Evolutionary conservation across 768 basidiomycete species (phyloP).

Genomic region (Tulasnella sp.): DNA sequence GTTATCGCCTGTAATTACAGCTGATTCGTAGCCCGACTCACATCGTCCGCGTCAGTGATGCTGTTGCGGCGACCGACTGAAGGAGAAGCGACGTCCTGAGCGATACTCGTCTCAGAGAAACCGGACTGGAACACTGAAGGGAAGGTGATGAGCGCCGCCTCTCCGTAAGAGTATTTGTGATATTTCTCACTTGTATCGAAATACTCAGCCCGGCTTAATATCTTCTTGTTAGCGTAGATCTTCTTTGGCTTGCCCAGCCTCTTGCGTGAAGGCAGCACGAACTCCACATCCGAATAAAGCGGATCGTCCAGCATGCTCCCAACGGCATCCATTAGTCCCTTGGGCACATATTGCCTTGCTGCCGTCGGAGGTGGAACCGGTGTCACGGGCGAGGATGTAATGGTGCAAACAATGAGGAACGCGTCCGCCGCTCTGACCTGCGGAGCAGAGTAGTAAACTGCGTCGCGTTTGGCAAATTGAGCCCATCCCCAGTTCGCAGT

Average conservation of each 20-base stretch:
- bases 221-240: slow-evolving; percentile 65
- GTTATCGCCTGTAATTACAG: not conserved
- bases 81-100: slow-evolving; percentile 29
- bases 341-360: slow-evolving; percentile 57
- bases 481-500: slow-evolving; percentile 88
- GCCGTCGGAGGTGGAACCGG: slow-evolving; percentile 46
- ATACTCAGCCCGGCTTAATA: slow-evolving; percentile 70
- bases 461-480: slow-evolving; percentile 73
- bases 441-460: slow-evolving; percentile 56
- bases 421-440: slow-evolving; percentile 51
- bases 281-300: slow-evolving; percentile 80
- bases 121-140: slow-evolving; percentile 65
- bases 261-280: slow-evolving; percentile 57
- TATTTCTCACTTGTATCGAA: slow-evolving; percentile 60
- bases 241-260: slow-evolving; percentile 39
- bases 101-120: slow-evolving; percentile 52
- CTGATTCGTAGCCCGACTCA: not conserved
- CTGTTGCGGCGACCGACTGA: not conserved
- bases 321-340: slow-evolving; percentile 61
- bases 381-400: slow-evolving; percentile 60
- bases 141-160: not conserved
- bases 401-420: slow-evolving; percentile 72
- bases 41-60: not conserved
- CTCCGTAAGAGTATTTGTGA: not conserved
- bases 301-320: slow-evolving; percentile 74